Evolutionary conservation across 108 stramenopile species (phyloP).

Genomic region (Fragilariopsis cylindrus): DNA sequence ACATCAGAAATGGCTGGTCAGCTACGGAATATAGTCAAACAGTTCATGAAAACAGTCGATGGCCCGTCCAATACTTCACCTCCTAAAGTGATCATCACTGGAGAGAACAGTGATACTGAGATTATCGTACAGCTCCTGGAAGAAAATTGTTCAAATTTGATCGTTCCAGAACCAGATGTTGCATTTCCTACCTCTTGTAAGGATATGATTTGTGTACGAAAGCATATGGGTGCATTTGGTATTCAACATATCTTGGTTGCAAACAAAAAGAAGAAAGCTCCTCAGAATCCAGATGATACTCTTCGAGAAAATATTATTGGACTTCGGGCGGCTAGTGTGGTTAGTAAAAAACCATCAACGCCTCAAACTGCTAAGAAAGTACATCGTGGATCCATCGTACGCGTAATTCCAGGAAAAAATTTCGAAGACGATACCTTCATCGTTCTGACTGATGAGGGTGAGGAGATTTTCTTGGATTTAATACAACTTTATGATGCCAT

Average conservation of each 20-base stretch:
- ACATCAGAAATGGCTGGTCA: conserved; percentile 52
- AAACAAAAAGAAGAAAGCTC: neutral
- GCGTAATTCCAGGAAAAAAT: neutral
- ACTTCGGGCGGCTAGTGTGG: conserved; percentile 43
- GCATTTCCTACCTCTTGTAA: conserved; percentile 5
- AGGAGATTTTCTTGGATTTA: neutral
- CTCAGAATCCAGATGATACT: conserved; percentile 17
- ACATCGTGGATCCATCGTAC: neutral
- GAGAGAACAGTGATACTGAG: conserved; percentile 49
- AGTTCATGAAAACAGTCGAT: conserved; percentile 7
- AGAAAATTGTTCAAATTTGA: neutral
- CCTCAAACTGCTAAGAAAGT: neutral
- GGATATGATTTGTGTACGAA: neutral
- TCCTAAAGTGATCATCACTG: conserved; percentile 48
- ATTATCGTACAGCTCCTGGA: conserved; percentile 29
- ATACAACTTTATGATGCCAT: conserved; percentile 3
- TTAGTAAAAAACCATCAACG: neutral
- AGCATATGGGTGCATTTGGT: neutral
- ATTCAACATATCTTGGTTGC: conserved; percentile 23
- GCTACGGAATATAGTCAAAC: conserved; percentile 46
- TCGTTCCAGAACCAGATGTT: conserved; percentile 12
- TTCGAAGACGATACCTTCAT: conserved; percentile 2
- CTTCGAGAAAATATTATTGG: conserved; percentile 36
- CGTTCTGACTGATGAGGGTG: neutral
- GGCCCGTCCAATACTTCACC: neutral